These are phyloP conservation scores for Fusarium sp. DNA, from an alignment of 2,329 filamentous ascomycete species.

Conservation along the genomic window DNA sequence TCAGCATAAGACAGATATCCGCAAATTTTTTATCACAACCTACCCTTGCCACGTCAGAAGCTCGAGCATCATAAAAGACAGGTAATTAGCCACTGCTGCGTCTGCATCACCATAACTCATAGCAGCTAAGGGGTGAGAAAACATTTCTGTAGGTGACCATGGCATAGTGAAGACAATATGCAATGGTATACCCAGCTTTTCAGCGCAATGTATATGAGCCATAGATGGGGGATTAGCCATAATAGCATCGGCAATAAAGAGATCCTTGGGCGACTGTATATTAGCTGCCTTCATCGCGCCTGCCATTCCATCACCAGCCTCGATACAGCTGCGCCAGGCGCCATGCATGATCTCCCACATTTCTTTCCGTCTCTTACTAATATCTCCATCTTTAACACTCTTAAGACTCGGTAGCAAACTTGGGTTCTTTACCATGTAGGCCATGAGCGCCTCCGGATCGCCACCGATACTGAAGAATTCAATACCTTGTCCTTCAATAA, in stretches of 20 bases:
- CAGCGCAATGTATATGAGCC: conserved; percentile 64
- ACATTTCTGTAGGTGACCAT: conserved; percentile 69
- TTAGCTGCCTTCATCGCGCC: conserved; percentile 43
- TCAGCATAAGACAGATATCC: too few relatives aligned
- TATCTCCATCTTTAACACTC: conserved; percentile 52
- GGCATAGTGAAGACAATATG: conserved; percentile 74
- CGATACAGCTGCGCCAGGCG: conserved; percentile 52
- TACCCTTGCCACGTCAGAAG: conserved; percentile 79
- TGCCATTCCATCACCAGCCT: conserved; percentile 49
- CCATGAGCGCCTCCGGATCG: not conserved
- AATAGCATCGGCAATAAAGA: conserved; percentile 64
- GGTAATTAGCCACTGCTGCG: conserved; percentile 36
- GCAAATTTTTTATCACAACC: not conserved
- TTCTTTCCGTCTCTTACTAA: conserved; percentile 50
- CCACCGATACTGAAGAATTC: conserved; percentile 69
- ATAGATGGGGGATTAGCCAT: conserved; percentile 66
- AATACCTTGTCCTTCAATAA: conserved; percentile 62
- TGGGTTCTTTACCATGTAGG: conserved; percentile 56
- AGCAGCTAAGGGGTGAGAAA: conserved; percentile 53
- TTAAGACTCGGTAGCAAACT: conserved; percentile 51
- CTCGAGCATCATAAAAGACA: conserved; percentile 65
- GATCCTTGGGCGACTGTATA: conserved; percentile 45
- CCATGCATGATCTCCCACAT: conserved; percentile 54
- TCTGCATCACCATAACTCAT: conserved; percentile 40
- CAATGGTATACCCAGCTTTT: conserved; percentile 60